Conservation (phyloP, 805 yeast species). For the Blastobotrys peoriensis region DNA sequence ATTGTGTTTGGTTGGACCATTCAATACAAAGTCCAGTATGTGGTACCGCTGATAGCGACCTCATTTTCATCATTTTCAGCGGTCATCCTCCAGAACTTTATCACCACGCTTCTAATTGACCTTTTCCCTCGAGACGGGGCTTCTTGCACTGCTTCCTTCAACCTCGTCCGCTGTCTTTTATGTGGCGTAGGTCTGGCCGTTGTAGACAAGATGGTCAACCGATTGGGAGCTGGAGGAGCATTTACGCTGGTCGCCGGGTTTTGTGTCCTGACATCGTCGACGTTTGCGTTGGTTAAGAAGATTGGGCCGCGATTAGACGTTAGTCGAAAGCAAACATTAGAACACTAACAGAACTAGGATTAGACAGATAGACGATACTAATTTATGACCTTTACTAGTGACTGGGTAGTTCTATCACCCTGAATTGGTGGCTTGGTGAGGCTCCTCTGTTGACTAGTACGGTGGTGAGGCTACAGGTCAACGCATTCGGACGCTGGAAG, state of each 20-base stretch:
- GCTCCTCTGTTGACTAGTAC: no score
- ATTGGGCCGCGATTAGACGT: no score
- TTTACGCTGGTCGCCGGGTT: constrained; percentile 59
- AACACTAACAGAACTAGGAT: no score
- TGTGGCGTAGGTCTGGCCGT: constrained; percentile 69
- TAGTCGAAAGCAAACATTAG: no score
- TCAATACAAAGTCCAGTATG: constrained; percentile 39
- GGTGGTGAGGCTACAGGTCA: no score
- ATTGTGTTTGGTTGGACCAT: constrained; percentile 72
- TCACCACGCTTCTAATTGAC: constrained; percentile 64
- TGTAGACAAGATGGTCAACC: constrained; percentile 49
- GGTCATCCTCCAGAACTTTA: constrained; percentile 32
- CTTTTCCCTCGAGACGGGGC: constrained; percentile 64
- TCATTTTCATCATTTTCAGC: constrained; percentile 53
- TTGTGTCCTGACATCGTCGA: constrained; percentile 12
- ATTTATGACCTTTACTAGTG: no score
- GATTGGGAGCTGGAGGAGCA: constrained; percentile 66
- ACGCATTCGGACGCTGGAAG: no score
- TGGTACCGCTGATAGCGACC: constrained; percentile 52
- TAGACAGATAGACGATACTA: no score
- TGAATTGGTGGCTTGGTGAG: no score
- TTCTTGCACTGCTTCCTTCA: constrained; percentile 65
- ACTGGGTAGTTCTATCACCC: no score
- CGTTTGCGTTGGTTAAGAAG: not conserved
- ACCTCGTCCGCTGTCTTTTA: constrained; percentile 64